Evolutionary conservation across 2,329 filamentous ascomycete species (phyloP).

Genomic region (Colletotrichum aenigma): DNA sequence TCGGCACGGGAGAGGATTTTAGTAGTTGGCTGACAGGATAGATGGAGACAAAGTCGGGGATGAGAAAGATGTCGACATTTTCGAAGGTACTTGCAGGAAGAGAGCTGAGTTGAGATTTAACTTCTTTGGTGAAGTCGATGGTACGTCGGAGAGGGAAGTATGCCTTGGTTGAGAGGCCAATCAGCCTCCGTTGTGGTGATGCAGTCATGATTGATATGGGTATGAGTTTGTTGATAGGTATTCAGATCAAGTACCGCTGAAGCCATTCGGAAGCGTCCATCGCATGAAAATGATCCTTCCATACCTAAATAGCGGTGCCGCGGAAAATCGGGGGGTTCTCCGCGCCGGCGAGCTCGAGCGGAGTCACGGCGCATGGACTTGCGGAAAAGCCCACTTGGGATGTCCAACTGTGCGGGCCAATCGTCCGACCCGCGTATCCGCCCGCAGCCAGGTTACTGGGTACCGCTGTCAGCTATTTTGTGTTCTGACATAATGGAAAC

Average conservation of each 20-base stretch:
- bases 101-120: slow-evolving; percentile 51
- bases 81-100: slow-evolving; percentile 27
- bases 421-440: background rate
- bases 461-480: background rate
- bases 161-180: slow-evolving; percentile 80
- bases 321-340: background rate
- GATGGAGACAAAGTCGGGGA: slow-evolving; percentile 78
- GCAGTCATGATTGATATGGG: background rate
- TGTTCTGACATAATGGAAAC: background rate
- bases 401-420: background rate
- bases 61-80: slow-evolving; percentile 71
- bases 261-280: background rate
- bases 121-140: slow-evolving; percentile 53
- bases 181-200: slow-evolving; percentile 55
- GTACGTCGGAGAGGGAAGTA: slow-evolving; percentile 76
- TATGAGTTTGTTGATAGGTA: background rate
- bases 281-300: background rate
- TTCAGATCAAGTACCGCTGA: background rate
- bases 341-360: background rate
- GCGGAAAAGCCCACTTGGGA: background rate
- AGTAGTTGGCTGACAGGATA: slow-evolving; percentile 55
- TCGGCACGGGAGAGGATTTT: slow-evolving; percentile 50
- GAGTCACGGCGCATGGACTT: background rate
- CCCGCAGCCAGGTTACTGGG: background rate
- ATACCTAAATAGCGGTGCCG: background rate